Conservation (phyloP, 148 eudicot species). For the Drosera capensis region DNA sequence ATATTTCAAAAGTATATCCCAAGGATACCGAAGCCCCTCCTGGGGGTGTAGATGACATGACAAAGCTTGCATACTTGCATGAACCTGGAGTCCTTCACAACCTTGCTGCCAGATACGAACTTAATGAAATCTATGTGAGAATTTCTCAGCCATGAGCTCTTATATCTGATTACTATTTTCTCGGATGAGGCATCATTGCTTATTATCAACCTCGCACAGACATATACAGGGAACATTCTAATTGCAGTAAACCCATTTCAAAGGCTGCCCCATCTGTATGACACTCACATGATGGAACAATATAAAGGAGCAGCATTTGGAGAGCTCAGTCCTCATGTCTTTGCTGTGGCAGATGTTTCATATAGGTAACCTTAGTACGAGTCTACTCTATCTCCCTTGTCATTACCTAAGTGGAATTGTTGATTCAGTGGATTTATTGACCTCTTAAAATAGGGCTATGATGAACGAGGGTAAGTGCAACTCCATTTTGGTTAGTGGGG, state of each 20-base stretch:
- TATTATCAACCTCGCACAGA: constrained; percentile 33
- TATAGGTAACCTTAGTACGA: constrained; percentile 22
- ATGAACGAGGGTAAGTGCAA: constrained; percentile 93
- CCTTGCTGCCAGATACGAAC: constrained; percentile 82
- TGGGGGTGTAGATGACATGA: constrained; percentile 99
- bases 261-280: constrained; percentile 21
- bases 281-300: constrained; percentile 18
- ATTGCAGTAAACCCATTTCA: constrained; percentile 21
- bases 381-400: background rate
- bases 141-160: background rate
- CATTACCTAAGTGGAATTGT: background rate
- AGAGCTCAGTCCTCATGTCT: constrained; percentile 19
- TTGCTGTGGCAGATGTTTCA: constrained; percentile 21
- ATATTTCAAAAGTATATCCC: constrained; percentile 66
- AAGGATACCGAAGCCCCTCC: constrained; percentile 96
- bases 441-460: constrained; percentile 59
- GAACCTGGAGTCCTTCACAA: constrained; percentile 95
- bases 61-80: constrained; percentile 93
- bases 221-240: constrained; percentile 80
- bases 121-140: constrained; percentile 92
- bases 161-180: constrained; percentile 54
- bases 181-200: background rate
- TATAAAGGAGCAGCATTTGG: constrained; percentile 25
- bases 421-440: background rate
- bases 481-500: constrained; percentile 95